These are phyloP conservation scores for Planoprotostelium fungivorum DNA, from an alignment of 78 protist species.

Conservation along the genomic window DNA sequence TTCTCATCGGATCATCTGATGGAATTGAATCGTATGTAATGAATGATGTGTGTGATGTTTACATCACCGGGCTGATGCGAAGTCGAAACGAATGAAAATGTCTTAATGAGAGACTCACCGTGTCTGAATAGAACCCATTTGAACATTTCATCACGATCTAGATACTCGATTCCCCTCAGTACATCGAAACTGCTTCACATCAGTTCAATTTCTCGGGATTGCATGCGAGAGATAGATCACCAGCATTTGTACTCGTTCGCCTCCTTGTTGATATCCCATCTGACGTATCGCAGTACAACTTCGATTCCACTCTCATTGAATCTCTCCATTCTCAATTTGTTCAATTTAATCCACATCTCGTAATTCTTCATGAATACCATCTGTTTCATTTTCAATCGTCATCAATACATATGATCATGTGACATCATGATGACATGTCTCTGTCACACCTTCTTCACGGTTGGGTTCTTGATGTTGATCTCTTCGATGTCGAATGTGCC, in stretches of 20 bases:
- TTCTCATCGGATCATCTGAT: neutral
- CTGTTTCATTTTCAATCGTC: too few relatives aligned
- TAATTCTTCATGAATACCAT: neutral
- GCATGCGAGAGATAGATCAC: neutral
- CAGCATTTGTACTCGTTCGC: neutral
- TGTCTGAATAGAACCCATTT: neutral
- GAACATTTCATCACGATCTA: neutral
- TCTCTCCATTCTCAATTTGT: neutral
- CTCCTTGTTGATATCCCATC: neutral
- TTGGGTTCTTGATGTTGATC: neutral
- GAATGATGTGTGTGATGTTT: too few relatives aligned
- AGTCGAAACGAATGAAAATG: neutral
- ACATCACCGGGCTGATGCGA: too few relatives aligned
- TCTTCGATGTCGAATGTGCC: neutral
- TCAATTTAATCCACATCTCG: neutral
- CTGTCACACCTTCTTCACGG: neutral
- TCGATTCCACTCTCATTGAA: neutral
- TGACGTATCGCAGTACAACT: neutral
- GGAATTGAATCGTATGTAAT: too few relatives aligned
- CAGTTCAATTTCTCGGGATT: too few relatives aligned
- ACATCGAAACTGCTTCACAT: neutral
- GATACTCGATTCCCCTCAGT: neutral
- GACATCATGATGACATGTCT: neutral
- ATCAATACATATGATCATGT: too few relatives aligned
- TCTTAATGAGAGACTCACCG: neutral